Conservation (phyloP, 129 eudicot species). For the Kitagawia praeruptora region DNA sequence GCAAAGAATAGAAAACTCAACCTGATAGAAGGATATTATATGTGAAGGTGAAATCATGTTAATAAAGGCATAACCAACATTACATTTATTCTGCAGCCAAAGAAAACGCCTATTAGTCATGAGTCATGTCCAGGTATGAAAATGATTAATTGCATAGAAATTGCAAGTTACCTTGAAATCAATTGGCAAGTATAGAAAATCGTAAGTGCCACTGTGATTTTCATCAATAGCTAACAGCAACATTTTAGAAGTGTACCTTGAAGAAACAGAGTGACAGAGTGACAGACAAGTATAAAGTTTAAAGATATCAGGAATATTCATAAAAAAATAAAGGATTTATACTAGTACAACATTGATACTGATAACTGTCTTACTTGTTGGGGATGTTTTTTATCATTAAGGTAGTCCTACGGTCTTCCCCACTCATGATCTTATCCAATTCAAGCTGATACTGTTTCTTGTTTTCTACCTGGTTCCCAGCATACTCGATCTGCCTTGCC, state of each 20-base stretch:
- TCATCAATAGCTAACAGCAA: slow-evolving; percentile 89
- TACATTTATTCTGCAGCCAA: slow-evolving; percentile 78
- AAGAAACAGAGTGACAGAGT: not conserved
- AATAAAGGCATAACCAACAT: slow-evolving; percentile 94
- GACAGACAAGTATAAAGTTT: not conserved
- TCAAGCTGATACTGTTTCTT: slow-evolving; percentile 84
- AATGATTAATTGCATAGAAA: not conserved
- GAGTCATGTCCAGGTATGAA: not conserved
- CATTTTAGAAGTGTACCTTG: slow-evolving; percentile 95
- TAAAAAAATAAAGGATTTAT: not conserved
- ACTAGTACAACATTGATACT: not conserved
- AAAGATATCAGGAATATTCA: slow-evolving; percentile 9
- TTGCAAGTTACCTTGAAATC: slow-evolving; percentile 69
- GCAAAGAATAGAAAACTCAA: slow-evolving; percentile 17
- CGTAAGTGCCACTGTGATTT: slow-evolving; percentile 77
- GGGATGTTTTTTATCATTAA: slow-evolving; percentile 96
- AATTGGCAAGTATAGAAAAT: slow-evolving; percentile 89
- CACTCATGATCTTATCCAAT: slow-evolving; percentile 75
- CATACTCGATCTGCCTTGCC: slow-evolving; percentile 46
- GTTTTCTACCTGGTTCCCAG: slow-evolving; percentile 60
- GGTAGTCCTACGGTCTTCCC: slow-evolving; percentile 85
- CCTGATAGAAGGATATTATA: slow-evolving; percentile 76
- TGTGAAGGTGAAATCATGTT: slow-evolving; percentile 84
- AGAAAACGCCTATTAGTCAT: slow-evolving; percentile 5
- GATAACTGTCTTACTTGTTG: slow-evolving; percentile 55